phyloP scores from a whole-genome alignment of 768 basidiomycete genomes.

The Rhodotorula taiwanensis region DNA sequence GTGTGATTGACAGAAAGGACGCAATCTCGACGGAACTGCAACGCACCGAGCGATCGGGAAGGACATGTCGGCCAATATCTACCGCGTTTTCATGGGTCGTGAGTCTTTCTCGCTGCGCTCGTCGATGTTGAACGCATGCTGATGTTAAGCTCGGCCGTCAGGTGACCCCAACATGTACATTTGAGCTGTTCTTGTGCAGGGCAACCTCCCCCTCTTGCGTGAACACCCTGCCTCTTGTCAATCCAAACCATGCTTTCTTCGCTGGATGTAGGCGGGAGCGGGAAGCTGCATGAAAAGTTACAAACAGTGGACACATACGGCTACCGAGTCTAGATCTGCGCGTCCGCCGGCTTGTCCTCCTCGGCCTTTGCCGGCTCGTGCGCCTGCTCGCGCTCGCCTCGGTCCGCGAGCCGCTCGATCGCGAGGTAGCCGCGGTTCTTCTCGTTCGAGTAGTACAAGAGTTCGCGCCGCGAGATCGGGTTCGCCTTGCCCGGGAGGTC shows the following conservation, averaged over 20 bases:
- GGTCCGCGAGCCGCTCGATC: neutral
- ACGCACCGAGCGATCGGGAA: slow-evolving; percentile 28
- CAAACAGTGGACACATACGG: neutral
- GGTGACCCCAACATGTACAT: slow-evolving; percentile 15
- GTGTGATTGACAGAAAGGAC: slow-evolving; percentile 16
- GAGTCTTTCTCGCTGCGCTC: neutral
- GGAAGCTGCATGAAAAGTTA: neutral
- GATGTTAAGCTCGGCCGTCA: neutral
- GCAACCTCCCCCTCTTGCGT: too few relatives aligned
- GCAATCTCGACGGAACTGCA: slow-evolving; percentile 21
- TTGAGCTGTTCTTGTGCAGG: neutral
- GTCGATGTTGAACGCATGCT: neutral
- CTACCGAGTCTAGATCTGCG: neutral
- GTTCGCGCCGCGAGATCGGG: slow-evolving; percentile 39
- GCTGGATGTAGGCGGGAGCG: neutral
- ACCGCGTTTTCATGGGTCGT: slow-evolving; percentile 25
- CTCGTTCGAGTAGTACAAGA: slow-evolving; percentile 41
- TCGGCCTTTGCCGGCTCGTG: neutral
- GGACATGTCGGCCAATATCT: slow-evolving; percentile 6
- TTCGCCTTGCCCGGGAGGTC: slow-evolving; percentile 35
- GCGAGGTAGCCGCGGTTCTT: slow-evolving; percentile 38
- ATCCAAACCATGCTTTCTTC: neutral
- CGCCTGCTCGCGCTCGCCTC: neutral
- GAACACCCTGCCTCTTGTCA: neutral
- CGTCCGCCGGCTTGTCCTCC: neutral